These are phyloP conservation scores for Coniochaeta sp. DNA, from an alignment of 2,329 filamentous ascomycete genomes.

Conservation along the genomic window DNA sequence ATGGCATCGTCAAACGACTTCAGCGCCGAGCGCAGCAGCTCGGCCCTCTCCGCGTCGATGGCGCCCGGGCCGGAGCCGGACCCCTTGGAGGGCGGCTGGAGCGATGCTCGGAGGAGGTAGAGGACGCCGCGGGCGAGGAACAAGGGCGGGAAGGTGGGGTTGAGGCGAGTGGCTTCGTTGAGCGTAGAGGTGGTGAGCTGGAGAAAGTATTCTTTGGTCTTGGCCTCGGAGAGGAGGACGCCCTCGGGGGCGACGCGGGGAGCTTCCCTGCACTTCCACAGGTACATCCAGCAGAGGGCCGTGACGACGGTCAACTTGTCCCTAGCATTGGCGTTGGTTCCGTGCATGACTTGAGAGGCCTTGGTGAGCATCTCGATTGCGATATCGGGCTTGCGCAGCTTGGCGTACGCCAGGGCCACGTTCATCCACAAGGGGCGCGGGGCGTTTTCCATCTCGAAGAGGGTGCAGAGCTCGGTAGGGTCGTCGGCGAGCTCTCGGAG, in stretches of 20 bases:
- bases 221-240: constrained; percentile 59
- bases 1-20: constrained; percentile 95
- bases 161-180: constrained; percentile 93
- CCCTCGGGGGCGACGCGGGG: constrained; percentile 56
- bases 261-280: constrained; percentile 82
- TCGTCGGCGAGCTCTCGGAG: constrained; percentile 88
- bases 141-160: constrained; percentile 84
- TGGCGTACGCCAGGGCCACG: constrained; percentile 94
- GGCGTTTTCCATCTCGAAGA: constrained; percentile 90
- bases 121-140: constrained; percentile 88
- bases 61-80: constrained; percentile 43
- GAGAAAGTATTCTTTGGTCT: constrained; percentile 90
- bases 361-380: constrained; percentile 67
- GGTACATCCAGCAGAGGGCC: constrained; percentile 83
- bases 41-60: constrained; percentile 65
- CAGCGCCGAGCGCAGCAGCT: constrained; percentile 75
- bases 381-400: constrained; percentile 88
- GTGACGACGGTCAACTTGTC: constrained; percentile 81
- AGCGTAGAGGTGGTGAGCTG: constrained; percentile 84
- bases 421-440: constrained; percentile 95
- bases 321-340: constrained; percentile 62
- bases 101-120: constrained; percentile 77
- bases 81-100: constrained; percentile 67
- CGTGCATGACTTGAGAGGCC: constrained; percentile 64
- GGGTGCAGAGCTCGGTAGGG: constrained; percentile 86